phyloP scores from a whole-genome alignment of 2,329 filamentous ascomycete species.

The Sporothrix mexicana region DNA sequence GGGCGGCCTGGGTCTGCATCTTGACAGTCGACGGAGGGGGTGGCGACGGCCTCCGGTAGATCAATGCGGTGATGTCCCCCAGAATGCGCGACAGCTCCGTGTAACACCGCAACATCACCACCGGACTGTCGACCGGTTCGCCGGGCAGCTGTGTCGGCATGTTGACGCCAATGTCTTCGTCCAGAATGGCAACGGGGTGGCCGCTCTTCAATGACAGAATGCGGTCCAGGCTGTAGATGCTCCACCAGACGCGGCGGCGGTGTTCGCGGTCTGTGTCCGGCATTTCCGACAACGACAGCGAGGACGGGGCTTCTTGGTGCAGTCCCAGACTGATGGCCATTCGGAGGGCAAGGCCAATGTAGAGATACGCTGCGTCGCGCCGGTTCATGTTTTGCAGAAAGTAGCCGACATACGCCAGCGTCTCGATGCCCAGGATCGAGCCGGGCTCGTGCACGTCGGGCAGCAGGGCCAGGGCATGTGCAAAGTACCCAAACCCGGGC shows the following conservation, averaged over 20 bases:
- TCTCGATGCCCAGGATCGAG: slow-evolving; percentile 60
- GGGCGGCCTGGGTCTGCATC: slow-evolving; percentile 40
- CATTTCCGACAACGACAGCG: slow-evolving; percentile 48
- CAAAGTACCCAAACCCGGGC: slow-evolving; percentile 62
- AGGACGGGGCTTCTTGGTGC: slow-evolving; percentile 57
- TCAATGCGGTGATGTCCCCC: slow-evolving; percentile 53
- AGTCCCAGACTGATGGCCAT: slow-evolving; percentile 64
- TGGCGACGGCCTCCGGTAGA: slow-evolving; percentile 53
- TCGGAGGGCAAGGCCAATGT: slow-evolving; percentile 59
- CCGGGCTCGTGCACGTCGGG: slow-evolving; percentile 62
- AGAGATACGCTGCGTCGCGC: slow-evolving; percentile 60
- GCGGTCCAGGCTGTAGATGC: slow-evolving; percentile 60
- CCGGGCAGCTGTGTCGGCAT: slow-evolving; percentile 46
- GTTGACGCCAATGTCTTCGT: slow-evolving; percentile 57
- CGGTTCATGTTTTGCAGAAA: slow-evolving; percentile 64
- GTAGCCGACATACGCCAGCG: slow-evolving; percentile 60
- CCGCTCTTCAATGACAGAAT: slow-evolving; percentile 61
- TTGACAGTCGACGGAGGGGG: slow-evolving; percentile 15
- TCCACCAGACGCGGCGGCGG: slow-evolving; percentile 62
- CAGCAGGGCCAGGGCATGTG: slow-evolving; percentile 56
- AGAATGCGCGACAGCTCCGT: slow-evolving; percentile 59
- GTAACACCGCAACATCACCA: slow-evolving; percentile 57
- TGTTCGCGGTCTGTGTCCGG: slow-evolving; percentile 54
- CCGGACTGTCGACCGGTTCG: slow-evolving; percentile 53
- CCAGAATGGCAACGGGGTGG: slow-evolving; percentile 60